Evolutionary conservation across 2,329 filamentous ascomycete genomes (phyloP).

Genomic region (Davidsoniella eucalypti): DNA sequence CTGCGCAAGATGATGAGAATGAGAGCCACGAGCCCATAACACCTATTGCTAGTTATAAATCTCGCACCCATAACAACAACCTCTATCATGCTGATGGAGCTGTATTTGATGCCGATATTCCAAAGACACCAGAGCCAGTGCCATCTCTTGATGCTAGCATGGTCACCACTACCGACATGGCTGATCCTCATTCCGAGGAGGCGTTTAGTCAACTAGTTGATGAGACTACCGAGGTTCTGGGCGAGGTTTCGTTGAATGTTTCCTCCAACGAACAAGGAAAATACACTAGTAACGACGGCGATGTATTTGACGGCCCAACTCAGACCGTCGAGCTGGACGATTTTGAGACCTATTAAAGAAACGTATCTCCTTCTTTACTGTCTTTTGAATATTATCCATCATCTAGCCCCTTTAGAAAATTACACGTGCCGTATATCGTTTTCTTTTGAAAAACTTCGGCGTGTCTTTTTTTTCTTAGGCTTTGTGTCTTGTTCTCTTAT

Average conservation of each 20-base stretch:
- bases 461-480: not conserved
- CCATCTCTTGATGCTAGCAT: slow-evolving; percentile 11
- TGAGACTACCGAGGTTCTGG: not conserved
- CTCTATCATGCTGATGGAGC: not conserved
- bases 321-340: slow-evolving; percentile 1
- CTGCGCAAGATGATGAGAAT: no score
- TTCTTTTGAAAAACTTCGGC: not conserved
- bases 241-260: not conserved
- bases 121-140: slow-evolving; percentile 8
- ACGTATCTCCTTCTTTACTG: not conserved
- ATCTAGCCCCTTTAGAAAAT: no score
- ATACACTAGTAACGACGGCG: slow-evolving; percentile 2
- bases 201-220: slow-evolving; percentile 2
- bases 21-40: no score
- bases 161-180: slow-evolving; percentile 5
- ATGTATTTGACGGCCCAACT: slow-evolving; percentile 8
- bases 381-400: not conserved
- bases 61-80: not conserved
- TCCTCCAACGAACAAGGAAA: slow-evolving; percentile 2
- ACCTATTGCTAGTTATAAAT: no score
- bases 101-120: slow-evolving; percentile 6
- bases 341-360: slow-evolving; percentile 6
- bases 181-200: slow-evolving; percentile 1
- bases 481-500: not conserved
- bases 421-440: not conserved